A percentile compares a stretch with the other conserved stretches of the same genome.
phyloP scores from a whole-genome alignment of 2,329 filamentous ascomycete species.

The Pseudofabraea citricarpa region DNA sequence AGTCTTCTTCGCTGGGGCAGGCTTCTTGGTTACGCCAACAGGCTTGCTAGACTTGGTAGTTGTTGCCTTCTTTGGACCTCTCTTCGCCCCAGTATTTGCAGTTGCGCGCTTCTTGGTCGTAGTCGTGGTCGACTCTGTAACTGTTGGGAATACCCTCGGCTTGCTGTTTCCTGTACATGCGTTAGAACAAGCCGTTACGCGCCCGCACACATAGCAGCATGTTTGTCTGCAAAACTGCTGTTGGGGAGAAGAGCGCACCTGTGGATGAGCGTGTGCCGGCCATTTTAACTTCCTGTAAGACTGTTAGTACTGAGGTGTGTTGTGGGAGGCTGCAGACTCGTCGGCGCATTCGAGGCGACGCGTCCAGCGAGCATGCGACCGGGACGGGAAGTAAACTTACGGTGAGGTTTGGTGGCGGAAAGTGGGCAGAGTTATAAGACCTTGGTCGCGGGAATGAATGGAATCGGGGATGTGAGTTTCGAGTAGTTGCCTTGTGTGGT shows the following conservation, averaged over 20 bases:
- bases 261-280: slow-evolving; percentile 24
- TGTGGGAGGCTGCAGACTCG: slow-evolving; percentile 14
- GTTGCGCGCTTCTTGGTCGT: slow-evolving; percentile 23
- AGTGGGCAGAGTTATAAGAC: neutral
- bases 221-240: slow-evolving; percentile 8
- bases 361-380: slow-evolving; percentile 17
- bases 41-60: slow-evolving; percentile 27
- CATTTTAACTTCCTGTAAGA: slow-evolving; percentile 21
- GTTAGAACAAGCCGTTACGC: no score
- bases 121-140: slow-evolving; percentile 18
- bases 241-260: slow-evolving; percentile 18
- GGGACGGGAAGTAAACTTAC: slow-evolving; percentile 20
- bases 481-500: slow-evolving; percentile 12
- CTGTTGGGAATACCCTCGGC: slow-evolving; percentile 22
- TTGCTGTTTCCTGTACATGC: slow-evolving; percentile 24
- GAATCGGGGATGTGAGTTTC: slow-evolving; percentile 6
- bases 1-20: slow-evolving; percentile 26
- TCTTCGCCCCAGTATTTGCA: slow-evolving; percentile 25
- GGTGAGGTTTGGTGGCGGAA: slow-evolving; percentile 4
- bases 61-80: slow-evolving; percentile 26
- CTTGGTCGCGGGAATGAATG: slow-evolving; percentile 11
- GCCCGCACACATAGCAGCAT: slow-evolving; percentile 16
- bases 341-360: slow-evolving; percentile 21
- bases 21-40: slow-evolving; percentile 25
- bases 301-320: slow-evolving; percentile 18